phyloP scores from a whole-genome alignment of 78 protist genomes.

The Diacronema lutheri region DNA sequence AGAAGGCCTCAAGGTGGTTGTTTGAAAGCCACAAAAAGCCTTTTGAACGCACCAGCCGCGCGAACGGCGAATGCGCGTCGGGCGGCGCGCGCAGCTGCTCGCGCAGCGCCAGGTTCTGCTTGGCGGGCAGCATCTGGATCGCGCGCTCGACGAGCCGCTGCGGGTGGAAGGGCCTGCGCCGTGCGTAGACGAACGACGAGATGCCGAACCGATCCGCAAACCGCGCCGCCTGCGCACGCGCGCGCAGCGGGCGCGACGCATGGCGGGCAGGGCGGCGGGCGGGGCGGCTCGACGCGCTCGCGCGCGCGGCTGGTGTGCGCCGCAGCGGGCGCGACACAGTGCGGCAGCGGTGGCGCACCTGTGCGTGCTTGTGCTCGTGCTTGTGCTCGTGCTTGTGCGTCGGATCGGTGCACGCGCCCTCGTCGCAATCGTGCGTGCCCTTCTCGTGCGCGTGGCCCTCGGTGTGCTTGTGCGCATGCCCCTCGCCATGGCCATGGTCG shows the following conservation, averaged over 20 bases:
- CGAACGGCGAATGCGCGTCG: background rate
- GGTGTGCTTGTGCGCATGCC: background rate
- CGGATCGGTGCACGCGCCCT: background rate
- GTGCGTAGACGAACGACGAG: slow-evolving; percentile 60
- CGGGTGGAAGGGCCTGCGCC: slow-evolving; percentile 87
- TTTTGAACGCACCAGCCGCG: slow-evolving; percentile 51
- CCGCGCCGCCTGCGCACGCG: no score
- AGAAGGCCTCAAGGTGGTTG: slow-evolving; percentile 4
- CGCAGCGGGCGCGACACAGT: no score
- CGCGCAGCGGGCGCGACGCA: no score
- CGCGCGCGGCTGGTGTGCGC: no score
- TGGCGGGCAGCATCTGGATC: slow-evolving; percentile 8
- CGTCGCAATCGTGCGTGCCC: no score
- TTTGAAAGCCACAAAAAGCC: slow-evolving; percentile 70
- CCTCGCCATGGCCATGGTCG: background rate
- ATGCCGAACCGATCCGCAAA: slow-evolving; percentile 79
- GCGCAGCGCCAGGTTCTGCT: background rate
- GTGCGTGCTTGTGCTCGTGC: slow-evolving; percentile 28
- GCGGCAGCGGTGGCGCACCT: background rate
- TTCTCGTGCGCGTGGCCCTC: background rate
- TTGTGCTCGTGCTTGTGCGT: background rate
- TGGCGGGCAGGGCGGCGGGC: no score
- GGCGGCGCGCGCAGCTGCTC: background rate
- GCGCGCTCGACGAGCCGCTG: slow-evolving; percentile 11
- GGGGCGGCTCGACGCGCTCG: no score